Conservation (phyloP, 176 grass and related monocot genomes). For the Tillandsia leiboldiana region DNA sequence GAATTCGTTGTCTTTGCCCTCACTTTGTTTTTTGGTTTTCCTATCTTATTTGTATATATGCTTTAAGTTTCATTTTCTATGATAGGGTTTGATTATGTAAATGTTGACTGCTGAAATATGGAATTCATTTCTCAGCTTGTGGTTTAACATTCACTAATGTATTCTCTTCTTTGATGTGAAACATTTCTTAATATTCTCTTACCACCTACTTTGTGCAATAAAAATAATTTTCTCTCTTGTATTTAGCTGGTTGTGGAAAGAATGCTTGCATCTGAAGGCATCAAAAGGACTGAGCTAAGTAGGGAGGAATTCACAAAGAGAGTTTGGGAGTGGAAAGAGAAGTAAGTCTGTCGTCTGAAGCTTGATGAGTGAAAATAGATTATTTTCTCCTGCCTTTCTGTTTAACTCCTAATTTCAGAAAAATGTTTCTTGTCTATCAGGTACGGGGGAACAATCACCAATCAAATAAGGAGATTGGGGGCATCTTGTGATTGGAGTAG, state of each 20-base stretch:
- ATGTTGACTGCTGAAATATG: not conserved
- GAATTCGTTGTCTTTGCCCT: not conserved
- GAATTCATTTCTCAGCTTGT: not conserved
- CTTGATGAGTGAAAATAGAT: not conserved
- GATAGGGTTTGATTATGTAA: not conserved
- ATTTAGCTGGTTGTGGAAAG: constrained; percentile 95
- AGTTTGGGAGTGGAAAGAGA: constrained; percentile 99
- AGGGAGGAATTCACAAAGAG: constrained; percentile 84
- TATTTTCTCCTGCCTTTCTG: not conserved
- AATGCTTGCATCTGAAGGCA: constrained; percentile 87
- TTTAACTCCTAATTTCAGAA: too few species aligned
- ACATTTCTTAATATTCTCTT: constrained; percentile 1
- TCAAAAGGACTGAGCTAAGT: constrained; percentile 89
- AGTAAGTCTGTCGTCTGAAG: constrained; percentile 38
- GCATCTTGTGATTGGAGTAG: constrained; percentile 94
- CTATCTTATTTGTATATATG: not conserved
- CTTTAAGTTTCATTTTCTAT: too few species aligned
- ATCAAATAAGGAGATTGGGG: constrained; percentile 92
- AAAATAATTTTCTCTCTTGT: constrained; percentile 16
- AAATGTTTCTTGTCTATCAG: constrained; percentile 25
- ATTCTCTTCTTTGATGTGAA: not conserved
- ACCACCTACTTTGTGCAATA: constrained; percentile 19
- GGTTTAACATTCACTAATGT: not conserved
- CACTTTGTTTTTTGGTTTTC: not conserved
- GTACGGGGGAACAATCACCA: constrained; percentile 91